phyloP scores from a whole-genome alignment of 352 stramenopile species.

The Phytopythium cucurbitacearum region DNA sequence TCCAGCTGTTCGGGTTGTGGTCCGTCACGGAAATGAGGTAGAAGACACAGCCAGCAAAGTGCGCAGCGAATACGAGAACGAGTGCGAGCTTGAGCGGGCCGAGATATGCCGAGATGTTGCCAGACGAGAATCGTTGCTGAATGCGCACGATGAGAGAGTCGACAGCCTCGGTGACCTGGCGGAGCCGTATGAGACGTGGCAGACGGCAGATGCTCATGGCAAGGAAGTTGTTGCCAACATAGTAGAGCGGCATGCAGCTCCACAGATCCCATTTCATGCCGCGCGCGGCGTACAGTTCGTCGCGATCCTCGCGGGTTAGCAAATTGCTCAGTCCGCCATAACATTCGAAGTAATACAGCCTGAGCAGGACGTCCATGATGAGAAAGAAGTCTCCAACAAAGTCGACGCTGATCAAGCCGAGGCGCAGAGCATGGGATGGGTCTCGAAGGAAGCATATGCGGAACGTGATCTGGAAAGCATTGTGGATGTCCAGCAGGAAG shows the following conservation, averaged over 20 bases:
- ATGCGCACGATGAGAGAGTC: conserved; percentile 65
- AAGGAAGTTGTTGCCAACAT: conserved; percentile 50
- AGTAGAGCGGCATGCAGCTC: conserved; percentile 59
- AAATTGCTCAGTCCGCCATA: conserved; percentile 48
- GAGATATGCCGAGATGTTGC: conserved; percentile 61
- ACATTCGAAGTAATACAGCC: conserved; percentile 77
- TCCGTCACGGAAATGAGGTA: conserved; percentile 67
- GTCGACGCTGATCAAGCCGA: conserved; percentile 32
- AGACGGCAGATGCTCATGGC: conserved; percentile 53
- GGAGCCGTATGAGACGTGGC: conserved; percentile 42
- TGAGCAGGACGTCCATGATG: conserved; percentile 52
- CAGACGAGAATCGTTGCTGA: conserved; percentile 54
- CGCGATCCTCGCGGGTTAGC: conserved; percentile 36
- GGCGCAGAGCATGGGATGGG: conserved; percentile 9
- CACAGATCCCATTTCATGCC: conserved; percentile 38
- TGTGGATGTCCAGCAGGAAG: conserved; percentile 52
- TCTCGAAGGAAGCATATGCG: conserved; percentile 58
- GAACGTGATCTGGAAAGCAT: conserved; percentile 67
- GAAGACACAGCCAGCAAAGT: conserved; percentile 63
- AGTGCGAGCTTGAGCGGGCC: conserved; percentile 62
- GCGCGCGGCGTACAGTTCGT: conserved; percentile 33
- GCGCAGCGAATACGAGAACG: conserved; percentile 54
- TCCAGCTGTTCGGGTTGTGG: conserved; percentile 59
- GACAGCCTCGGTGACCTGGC: conserved; percentile 32
- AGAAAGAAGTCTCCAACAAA: conserved; percentile 39